These are phyloP conservation scores for Sclerospora graminicola DNA, from an alignment of 352 stramenopile genomes.

Conservation along the genomic window DNA sequence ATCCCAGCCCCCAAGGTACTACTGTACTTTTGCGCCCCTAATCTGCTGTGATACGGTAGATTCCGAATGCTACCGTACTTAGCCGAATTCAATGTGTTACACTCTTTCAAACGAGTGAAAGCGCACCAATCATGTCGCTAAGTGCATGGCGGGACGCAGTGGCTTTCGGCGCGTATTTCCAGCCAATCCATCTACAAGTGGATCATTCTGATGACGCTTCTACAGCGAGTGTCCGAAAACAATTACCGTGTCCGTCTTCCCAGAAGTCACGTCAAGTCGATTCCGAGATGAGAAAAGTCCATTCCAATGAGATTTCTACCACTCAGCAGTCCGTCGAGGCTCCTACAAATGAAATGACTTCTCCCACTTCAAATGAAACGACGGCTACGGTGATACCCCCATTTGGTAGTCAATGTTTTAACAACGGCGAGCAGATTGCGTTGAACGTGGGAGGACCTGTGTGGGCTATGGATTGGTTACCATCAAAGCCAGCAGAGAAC, in stretches of 20 bases:
- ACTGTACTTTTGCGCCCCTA: too few species aligned
- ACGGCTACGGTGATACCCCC: slow-evolving; percentile 29
- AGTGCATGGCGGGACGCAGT: slow-evolving; percentile 23
- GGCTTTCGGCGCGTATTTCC: slow-evolving; percentile 32
- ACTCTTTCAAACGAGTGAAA: slow-evolving; percentile 4
- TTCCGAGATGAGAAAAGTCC: not conserved
- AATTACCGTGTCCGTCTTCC: slow-evolving; percentile 3
- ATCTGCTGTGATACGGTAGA: too few species aligned
- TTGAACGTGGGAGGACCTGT: slow-evolving; percentile 65
- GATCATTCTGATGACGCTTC: not conserved
- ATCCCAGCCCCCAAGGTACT: too few species aligned
- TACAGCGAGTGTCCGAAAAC: not conserved
- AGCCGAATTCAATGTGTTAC: too few species aligned
- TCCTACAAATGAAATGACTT: not conserved
- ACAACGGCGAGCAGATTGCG: slow-evolving; percentile 24
- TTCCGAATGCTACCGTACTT: too few species aligned
- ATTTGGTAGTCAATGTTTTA: slow-evolving; percentile 35
- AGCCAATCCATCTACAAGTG: slow-evolving; percentile 35
- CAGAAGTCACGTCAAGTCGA: slow-evolving; percentile 5
- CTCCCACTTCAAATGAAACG: not conserved
- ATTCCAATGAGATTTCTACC: not conserved
- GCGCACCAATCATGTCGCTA: slow-evolving; percentile 15
- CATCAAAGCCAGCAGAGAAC: slow-evolving; percentile 11
- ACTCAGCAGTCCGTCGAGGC: slow-evolving; percentile 5
- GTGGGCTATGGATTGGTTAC: slow-evolving; percentile 78